phyloP scores from a whole-genome alignment of 2,329 filamentous ascomycete genomes.

The Penicillium sp. region DNA sequence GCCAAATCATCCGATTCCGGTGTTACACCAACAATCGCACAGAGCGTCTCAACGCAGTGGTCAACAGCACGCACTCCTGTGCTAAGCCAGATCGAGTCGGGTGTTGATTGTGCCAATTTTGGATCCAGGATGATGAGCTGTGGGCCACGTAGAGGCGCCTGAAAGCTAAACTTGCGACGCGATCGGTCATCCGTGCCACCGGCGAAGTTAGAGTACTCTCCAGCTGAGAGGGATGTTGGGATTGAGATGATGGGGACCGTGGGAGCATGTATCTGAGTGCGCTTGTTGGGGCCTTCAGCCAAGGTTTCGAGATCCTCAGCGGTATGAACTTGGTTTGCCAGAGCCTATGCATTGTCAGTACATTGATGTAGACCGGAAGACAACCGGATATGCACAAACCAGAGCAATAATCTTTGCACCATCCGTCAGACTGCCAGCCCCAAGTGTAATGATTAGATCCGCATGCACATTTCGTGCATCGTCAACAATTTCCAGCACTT shows the following conservation, averaged over 20 bases:
- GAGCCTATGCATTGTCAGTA: conserved; percentile 31
- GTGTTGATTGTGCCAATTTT: conserved; percentile 52
- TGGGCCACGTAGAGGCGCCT: conserved; percentile 43
- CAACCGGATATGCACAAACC: conserved; percentile 24
- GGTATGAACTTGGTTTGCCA: conserved; percentile 50
- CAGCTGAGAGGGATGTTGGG: conserved; percentile 45
- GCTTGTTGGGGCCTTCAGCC: conserved; percentile 26
- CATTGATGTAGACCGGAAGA: background rate
- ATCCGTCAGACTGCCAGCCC: conserved; percentile 58
- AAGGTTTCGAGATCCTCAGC: conserved; percentile 42
- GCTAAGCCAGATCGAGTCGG: conserved; percentile 56
- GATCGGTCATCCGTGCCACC: conserved; percentile 40
- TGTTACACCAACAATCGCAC: conserved; percentile 39
- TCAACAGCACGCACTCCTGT: conserved; percentile 59
- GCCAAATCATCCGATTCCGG: conserved; percentile 39
- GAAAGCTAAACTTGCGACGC: conserved; percentile 39
- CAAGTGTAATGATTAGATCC: conserved; percentile 56
- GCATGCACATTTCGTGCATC: conserved; percentile 41
- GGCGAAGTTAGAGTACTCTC: conserved; percentile 44
- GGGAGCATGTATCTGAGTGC: conserved; percentile 18
- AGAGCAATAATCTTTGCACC: conserved; percentile 55
- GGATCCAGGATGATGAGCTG: conserved; percentile 60
- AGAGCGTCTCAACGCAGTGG: conserved; percentile 59
- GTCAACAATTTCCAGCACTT: conserved; percentile 50
- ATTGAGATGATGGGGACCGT: conserved; percentile 38